Evolutionary conservation across 2,329 filamentous ascomycete genomes (phyloP).

Genomic region (Verruconis gallopava): DNA sequence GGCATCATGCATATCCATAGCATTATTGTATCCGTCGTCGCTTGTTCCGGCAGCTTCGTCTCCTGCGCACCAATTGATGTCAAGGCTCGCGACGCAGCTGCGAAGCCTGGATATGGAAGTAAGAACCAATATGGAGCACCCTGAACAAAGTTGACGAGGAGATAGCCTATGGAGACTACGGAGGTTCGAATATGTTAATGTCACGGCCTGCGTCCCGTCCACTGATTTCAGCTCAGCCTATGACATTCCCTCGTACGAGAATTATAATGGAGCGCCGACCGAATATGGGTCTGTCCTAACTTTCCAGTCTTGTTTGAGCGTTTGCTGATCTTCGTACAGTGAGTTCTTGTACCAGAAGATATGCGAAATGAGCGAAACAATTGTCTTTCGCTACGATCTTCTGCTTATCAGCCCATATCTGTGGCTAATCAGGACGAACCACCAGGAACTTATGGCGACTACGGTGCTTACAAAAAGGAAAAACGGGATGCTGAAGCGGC

Average conservation of each 20-base stretch:
- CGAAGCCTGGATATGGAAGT: neutral
- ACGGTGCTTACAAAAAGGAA: neutral
- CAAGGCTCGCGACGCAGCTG: neutral
- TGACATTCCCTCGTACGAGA: neutral
- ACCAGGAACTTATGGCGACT: neutral
- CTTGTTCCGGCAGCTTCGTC: constrained; percentile 3
- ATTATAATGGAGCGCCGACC: neutral
- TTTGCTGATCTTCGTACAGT: neutral
- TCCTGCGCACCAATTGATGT: constrained; percentile 1
- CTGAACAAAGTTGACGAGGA: neutral
- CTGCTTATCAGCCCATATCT: neutral
- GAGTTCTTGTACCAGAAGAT: neutral
- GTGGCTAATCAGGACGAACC: neutral
- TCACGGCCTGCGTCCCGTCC: neutral
- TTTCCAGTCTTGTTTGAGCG: neutral
- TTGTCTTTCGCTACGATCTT: neutral
- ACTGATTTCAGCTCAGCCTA: neutral
- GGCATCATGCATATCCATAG: constrained; percentile 3
- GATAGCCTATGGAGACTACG: neutral
- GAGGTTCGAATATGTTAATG: neutral
- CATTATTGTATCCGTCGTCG: constrained; percentile 5
- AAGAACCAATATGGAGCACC: neutral
- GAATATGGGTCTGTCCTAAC: neutral
- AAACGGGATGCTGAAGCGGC: constrained; percentile 2
- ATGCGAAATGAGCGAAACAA: neutral